phyloP scores from a whole-genome alignment of 2,329 filamentous ascomycete genomes.

The Mycosphaerella arachidis region DNA sequence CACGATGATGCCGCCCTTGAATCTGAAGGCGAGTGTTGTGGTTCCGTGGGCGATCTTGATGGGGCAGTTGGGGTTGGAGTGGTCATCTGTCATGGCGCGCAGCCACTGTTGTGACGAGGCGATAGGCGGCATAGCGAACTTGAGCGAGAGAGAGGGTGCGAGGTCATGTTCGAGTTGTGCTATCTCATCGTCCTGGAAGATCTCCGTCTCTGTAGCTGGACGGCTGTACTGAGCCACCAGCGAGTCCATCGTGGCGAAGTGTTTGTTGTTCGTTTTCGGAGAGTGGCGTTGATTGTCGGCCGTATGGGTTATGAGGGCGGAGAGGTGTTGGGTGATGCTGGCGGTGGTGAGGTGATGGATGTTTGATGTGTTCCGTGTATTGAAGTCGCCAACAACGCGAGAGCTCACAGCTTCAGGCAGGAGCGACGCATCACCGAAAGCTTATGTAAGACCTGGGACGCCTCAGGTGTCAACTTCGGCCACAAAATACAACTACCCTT shows the following conservation, averaged over 20 bases:
- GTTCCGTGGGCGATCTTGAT: conserved; percentile 99
- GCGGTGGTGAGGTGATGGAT: not conserved
- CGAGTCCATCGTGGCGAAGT: conserved; percentile 66
- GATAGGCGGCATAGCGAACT: conserved; percentile 91
- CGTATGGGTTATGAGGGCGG: not conserved
- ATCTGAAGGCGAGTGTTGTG: conserved; percentile 94
- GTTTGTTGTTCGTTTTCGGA: not conserved
- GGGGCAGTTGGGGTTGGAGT: conserved; percentile 90
- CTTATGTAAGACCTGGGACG: not conserved
- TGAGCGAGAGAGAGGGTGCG: conserved; percentile 74
- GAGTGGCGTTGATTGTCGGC: not conserved
- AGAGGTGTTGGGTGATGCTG: not conserved
- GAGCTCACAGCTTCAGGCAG: conserved; percentile 8
- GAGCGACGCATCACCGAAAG: conserved; percentile 12
- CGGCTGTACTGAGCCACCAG: conserved; percentile 89
- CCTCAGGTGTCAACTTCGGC: not conserved
- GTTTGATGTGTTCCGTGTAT: not conserved
- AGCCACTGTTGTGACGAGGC: conserved; percentile 90
- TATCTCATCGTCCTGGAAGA: conserved; percentile 56
- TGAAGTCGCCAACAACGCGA: conserved; percentile 2
- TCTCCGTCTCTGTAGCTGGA: conserved; percentile 68
- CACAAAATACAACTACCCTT: not conserved
- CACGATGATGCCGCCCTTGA: conserved; percentile 97
- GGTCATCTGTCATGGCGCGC: conserved; percentile 93
- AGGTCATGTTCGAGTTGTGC: conserved; percentile 67